These are phyloP conservation scores for Clathrus columnatus DNA, from an alignment of 768 basidiomycete species.

Conservation along the genomic window DNA sequence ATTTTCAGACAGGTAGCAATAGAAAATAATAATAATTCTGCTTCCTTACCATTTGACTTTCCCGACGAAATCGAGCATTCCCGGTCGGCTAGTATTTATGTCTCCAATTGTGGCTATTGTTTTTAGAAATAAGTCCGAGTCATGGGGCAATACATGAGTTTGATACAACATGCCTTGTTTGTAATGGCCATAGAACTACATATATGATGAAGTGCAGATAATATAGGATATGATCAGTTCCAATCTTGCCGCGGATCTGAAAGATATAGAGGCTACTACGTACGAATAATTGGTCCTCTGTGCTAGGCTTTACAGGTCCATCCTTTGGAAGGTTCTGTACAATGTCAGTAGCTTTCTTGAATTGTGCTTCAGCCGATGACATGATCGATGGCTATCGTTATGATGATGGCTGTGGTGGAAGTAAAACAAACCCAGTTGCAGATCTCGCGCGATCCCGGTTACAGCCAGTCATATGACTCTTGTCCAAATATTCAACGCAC, in stretches of 20 bases:
- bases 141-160: background rate
- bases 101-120: slow-evolving; percentile 64
- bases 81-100: slow-evolving; percentile 53
- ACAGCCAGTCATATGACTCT: too few relatives aligned
- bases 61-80: slow-evolving; percentile 76
- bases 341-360: slow-evolving; percentile 66
- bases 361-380: slow-evolving; percentile 51
- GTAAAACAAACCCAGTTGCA: background rate
- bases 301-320: slow-evolving; percentile 66
- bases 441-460: too few relatives aligned
- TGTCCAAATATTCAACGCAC: too few relatives aligned
- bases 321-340: slow-evolving; percentile 64
- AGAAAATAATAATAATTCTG: slow-evolving; percentile 11
- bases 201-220: slow-evolving; percentile 1
- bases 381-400: slow-evolving; percentile 34
- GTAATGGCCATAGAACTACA: slow-evolving; percentile 86
- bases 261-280: slow-evolving; percentile 23
- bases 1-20: background rate
- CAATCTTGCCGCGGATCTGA: too few relatives aligned
- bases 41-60: slow-evolving; percentile 78
- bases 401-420: background rate
- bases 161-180: slow-evolving; percentile 68
- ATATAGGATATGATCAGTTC: too few relatives aligned
- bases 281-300: slow-evolving; percentile 74
- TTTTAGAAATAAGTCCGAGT: background rate